Evolutionary conservation across 805 yeast genomes (phyloP).

Genomic region (Brettanomyces custersianus): DNA sequence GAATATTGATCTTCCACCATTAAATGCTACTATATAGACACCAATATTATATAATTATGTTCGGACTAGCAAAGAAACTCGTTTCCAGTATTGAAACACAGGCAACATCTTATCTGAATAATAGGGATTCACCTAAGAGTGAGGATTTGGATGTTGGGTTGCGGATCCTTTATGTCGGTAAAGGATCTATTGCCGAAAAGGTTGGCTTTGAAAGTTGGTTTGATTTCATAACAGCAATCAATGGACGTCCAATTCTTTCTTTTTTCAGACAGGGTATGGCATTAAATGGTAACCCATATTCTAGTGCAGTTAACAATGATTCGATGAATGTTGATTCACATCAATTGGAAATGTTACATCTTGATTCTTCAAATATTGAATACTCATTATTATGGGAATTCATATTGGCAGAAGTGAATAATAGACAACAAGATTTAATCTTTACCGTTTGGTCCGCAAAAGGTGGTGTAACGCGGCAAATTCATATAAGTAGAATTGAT

Average conservation of each 20-base stretch:
- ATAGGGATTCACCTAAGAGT: constrained; percentile 24
- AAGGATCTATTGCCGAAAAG: constrained; percentile 36
- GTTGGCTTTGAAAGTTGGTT: constrained; percentile 75
- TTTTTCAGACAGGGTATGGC: constrained; percentile 17
- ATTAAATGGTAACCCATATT: constrained; percentile 20
- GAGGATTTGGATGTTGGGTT: constrained; percentile 38
- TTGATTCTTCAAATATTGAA: constrained; percentile 11
- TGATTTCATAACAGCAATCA: constrained; percentile 76
- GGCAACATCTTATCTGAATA: constrained; percentile 17
- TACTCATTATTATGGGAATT: constrained; percentile 16
- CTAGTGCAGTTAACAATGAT: constrained; percentile 5
- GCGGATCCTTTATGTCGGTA: constrained; percentile 43
- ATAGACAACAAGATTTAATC: constrained; percentile 25
- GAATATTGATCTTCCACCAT: too few species aligned
- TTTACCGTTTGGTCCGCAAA: constrained; percentile 81
- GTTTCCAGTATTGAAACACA: constrained; percentile 43
- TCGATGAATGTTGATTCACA: constrained; percentile 2
- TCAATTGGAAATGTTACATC: constrained; percentile 3
- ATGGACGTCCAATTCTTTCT: constrained; percentile 51
- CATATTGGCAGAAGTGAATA: constrained; percentile 20
- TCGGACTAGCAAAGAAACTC: constrained; percentile 55
- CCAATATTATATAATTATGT: too few species aligned
- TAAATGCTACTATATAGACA: too few species aligned
- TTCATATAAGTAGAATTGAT: constrained; percentile 27
- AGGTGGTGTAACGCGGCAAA: constrained; percentile 54